Evolutionary conservation across 352 stramenopile species (phyloP), one percentile per base, ranked within the genome.

Genomic region (Globisporangium orthogonon): DNA sequence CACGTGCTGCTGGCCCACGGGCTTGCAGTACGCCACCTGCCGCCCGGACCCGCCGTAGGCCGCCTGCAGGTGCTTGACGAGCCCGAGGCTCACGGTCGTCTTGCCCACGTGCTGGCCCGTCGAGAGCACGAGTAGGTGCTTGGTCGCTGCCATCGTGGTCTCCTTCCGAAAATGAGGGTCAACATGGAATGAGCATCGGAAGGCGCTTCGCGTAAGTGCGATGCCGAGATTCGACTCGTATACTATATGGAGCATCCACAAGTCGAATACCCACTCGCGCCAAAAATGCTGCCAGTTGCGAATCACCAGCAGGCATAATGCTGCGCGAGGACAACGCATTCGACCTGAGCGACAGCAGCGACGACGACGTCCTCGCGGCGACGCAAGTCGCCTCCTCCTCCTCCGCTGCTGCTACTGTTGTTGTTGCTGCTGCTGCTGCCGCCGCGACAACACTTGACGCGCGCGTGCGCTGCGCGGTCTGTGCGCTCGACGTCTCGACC

Each of bases 31-130:
- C 7, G 83, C 85, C 47, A 91, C 77, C 50, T 86, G 73, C 58
- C 76, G 78, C 44, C 75, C 59, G 0, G 71, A 69, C 49, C 71
- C 76, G 14, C 72, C 66, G 63, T 98, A 97, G 54, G 91, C 77
- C 63, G 95, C 87, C 62, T 97, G 85, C 46, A 99, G 80, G 29
- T 88, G 94, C 64, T 94, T 96, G 58, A 98, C 88, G 50, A 99
- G 71, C 4, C 94, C 96, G 35, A 99, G 82, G 63, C 81, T 98
- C 29, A 96, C 85, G 17, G 94, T 98, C 33, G 96, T 99, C 77
- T 99, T 99, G 54, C 97, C 97, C 56, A 98, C 96, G 66, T 99
- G 97, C 67, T 99, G 96, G 33, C 92, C 86, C 15, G 95, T 98
- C 10, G 85, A 94, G 43, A 94, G 73, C 50, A 94, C 71, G 54